phyloP scores from a whole-genome alignment of 345 rosid species.

The Brassica cretica region DNA sequence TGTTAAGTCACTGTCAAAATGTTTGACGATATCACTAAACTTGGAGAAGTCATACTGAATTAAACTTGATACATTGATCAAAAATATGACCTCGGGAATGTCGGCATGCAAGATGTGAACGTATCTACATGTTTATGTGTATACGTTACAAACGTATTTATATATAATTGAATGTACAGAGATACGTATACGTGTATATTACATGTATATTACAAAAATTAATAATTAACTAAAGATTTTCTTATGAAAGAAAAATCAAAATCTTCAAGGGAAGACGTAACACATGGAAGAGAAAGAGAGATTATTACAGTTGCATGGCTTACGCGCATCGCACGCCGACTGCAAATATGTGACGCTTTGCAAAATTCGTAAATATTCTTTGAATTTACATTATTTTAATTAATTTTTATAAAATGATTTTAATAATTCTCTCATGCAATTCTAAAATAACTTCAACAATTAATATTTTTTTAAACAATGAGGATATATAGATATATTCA shows the following conservation, averaged over 20 bases:
- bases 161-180: neutral
- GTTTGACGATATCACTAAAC: neutral
- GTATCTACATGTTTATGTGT: neutral
- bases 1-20: neutral
- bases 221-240: neutral
- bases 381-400: neutral
- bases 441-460: neutral
- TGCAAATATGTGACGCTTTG: constrained; percentile 43
- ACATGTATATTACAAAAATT: neutral
- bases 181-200: constrained; percentile 3
- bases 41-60: neutral
- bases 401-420: neutral
- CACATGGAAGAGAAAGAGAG: constrained; percentile 11
- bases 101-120: constrained; percentile 17
- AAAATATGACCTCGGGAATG: constrained; percentile 16
- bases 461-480: neutral
- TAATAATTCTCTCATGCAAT: neutral
- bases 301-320: constrained; percentile 50
- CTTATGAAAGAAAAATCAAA: constrained; percentile 6
- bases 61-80: neutral
- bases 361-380: constrained; percentile 4
- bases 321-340: constrained; percentile 54
- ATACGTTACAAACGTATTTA: neutral
- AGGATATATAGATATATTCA: neutral
- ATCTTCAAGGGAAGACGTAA: constrained; percentile 15